Percentiles rank a stretch among this genome's conserved stretches.
Evolutionary conservation across 1,139 yeast genomes (phyloP).

Genomic region (Candida sojae): DNA sequence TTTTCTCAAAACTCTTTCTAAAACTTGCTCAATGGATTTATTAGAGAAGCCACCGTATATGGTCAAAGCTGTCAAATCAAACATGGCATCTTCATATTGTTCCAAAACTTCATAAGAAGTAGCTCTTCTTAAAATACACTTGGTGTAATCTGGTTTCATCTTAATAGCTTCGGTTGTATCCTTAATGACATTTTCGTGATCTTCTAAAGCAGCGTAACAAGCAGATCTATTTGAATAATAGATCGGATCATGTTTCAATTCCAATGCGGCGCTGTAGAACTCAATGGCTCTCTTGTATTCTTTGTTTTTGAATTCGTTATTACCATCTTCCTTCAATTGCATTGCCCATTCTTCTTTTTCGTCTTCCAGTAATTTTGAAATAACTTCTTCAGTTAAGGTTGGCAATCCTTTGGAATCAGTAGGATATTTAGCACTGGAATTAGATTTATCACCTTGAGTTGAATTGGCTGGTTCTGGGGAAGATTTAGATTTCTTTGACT

Average conservation of each 20-base stretch:
- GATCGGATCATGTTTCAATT: conserved; percentile 77
- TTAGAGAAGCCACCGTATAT: conserved; percentile 78
- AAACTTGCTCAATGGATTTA: conserved; percentile 73
- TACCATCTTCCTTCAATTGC: conserved; percentile 88
- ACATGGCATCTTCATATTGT: conserved; percentile 80
- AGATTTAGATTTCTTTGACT: conserved; percentile 29
- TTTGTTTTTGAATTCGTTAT: conserved; percentile 71
- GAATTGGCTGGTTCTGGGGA: conserved; percentile 15
- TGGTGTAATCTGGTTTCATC: conserved; percentile 85
- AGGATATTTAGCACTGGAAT: conserved; percentile 37
- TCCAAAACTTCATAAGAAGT: conserved; percentile 85
- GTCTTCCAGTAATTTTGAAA: conserved; percentile 48
- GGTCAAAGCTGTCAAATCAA: conserved; percentile 85
- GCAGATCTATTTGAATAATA: conserved; percentile 95
- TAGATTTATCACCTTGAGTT: conserved; percentile 11
- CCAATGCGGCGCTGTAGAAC: conserved; percentile 76
- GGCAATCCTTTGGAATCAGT: conserved; percentile 59
- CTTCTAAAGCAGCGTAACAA: conserved; percentile 80
- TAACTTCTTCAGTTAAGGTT: conserved; percentile 46
- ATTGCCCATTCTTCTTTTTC: conserved; percentile 72
- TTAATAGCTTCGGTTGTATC: conserved; percentile 86
- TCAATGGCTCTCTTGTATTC: conserved; percentile 72
- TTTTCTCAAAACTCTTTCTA: conserved; percentile 84
- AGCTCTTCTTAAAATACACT: conserved; percentile 79
- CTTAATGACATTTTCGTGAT: conserved; percentile 79